phyloP scores from a whole-genome alignment of 768 basidiomycete genomes.

The Mycena floridula region DNA sequence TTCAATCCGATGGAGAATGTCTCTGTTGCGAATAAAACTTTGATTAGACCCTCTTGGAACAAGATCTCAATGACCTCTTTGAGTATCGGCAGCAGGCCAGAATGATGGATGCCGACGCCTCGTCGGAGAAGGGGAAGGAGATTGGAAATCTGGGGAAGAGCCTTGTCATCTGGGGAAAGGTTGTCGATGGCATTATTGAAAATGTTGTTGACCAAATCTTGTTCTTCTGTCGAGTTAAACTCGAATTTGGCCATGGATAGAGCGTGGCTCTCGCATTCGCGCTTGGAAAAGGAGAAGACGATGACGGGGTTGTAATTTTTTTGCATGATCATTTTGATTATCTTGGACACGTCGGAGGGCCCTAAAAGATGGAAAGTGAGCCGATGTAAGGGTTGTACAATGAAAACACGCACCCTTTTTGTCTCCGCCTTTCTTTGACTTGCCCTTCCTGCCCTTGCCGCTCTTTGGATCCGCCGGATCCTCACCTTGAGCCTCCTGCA shows the following conservation, averaged over 20 bases:
- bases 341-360: constrained; percentile 91
- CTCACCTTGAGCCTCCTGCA: constrained; percentile 80
- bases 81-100: constrained; percentile 92
- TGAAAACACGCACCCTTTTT: constrained; percentile 74
- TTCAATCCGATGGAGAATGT: constrained; percentile 98
- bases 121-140: constrained; percentile 89
- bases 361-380: constrained; percentile 36
- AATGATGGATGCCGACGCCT: constrained; percentile 97
- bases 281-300: constrained; percentile 96
- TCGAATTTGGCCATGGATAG: constrained; percentile 92
- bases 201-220: constrained; percentile 77
- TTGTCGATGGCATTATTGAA: constrained; percentile 94
- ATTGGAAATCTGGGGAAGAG: constrained; percentile 89
- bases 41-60: constrained; percentile 97
- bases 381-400: background rate
- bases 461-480: constrained; percentile 84
- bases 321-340: constrained; percentile 96
- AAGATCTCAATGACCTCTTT: constrained; percentile 99
- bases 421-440: constrained; percentile 87
- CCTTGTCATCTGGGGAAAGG: constrained; percentile 78
- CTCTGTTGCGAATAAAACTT: constrained; percentile 97
- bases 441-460: constrained; percentile 88
- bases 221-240: constrained; percentile 90
- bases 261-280: constrained; percentile 93
- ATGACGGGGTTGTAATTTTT: constrained; percentile 99